These are phyloP conservation scores for Knufia petricola DNA, from an alignment of 2,329 filamentous ascomycete species.

Conservation along the genomic window DNA sequence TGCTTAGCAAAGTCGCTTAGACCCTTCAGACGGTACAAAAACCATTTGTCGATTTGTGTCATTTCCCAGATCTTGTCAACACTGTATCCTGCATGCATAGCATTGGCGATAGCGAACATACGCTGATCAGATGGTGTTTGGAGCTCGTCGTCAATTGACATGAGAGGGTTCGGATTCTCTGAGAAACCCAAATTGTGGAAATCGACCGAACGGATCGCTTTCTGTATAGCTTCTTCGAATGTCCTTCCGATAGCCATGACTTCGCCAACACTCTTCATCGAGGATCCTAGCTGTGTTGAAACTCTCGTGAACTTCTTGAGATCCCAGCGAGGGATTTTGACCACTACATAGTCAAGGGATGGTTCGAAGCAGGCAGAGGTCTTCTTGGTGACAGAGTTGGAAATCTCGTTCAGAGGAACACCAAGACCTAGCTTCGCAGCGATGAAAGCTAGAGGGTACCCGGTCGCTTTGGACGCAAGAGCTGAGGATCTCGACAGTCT, in stretches of 20 bases:
- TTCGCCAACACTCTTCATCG: conserved; percentile 99
- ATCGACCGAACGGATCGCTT: conserved; percentile 91
- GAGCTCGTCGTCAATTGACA: conserved; percentile 91
- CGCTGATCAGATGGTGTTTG: conserved; percentile 97
- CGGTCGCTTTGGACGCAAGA: conserved; percentile 90
- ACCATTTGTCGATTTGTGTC: conserved; percentile 99
- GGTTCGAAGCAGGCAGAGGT: conserved; percentile 98
- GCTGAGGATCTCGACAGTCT: conserved; percentile 91
- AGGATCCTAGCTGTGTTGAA: conserved; percentile 88
- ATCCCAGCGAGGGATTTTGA: conserved; percentile 98
- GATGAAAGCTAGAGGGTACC: conserved; percentile 91
- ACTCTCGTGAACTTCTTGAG: conserved; percentile 97
- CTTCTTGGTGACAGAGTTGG: conserved; percentile 88
- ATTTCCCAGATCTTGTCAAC: conserved; percentile 97
- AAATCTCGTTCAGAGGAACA: conserved; percentile 92
- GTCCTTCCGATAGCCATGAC: conserved; percentile 97
- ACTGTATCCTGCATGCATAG: conserved; percentile 86
- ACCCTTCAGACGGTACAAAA: conserved; percentile 81
- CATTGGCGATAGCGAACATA: conserved; percentile 93
- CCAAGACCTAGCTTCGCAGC: conserved; percentile 92
- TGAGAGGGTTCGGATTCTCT: conserved; percentile 70
- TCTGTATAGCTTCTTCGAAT: conserved; percentile 97
- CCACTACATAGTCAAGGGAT: conserved; percentile 93
- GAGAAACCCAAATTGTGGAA: conserved; percentile 93
- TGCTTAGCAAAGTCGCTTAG: conserved; percentile 79